Evolutionary conservation across 2,329 filamentous ascomycete genomes (phyloP), one percentile per base, ranked within the genome.

Genomic region (Rhinocladiella similis): DNA sequence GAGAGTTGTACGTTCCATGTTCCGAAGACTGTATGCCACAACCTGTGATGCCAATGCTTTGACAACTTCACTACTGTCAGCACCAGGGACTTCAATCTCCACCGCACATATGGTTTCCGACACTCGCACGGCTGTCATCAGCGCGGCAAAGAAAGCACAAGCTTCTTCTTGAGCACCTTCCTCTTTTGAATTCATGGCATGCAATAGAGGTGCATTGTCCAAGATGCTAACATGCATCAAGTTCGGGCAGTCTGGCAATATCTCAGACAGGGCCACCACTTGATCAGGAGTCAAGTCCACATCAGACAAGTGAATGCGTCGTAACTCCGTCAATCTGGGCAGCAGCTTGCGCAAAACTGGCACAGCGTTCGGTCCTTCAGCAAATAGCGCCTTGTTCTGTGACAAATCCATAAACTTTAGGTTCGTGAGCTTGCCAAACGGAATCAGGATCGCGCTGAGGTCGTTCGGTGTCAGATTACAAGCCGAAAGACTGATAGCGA

Each of bases 391-490:
- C 29, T 82, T 88, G 65, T 97, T 97, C 67, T 96, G 91, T 4
- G 91, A 96, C 35, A 99, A 78, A 70, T 97, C 94, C 57, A 99
- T 84, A 69, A 97, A 97, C 18, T 89, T 86, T 68, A 97, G 88
- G 61, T 87, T 83, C 1, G 81, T 80, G 54, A 97, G 76, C 63
- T 81, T 84, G 22, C 82, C 79, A 52, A 97, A 74, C 5, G 84
- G 84, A 3, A 91, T 90, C 49, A 97, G 80, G 12, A 97, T 78
- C 52, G 84, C 83, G 71, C 83, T 88, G 19, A 97, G 77, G 10
- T 87, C 86, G 0, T 83, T 79, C 0, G 91, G 87, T 3, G 82
- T 84, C 53, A 99, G 77, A 55, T 90, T 90, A 74, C 92, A 97
- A 65, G 91, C 88, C 1, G 91, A 90, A 60, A 99, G 74, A 70